phyloP scores from a whole-genome alignment of 192 early-diverging fungal species.

The Coemansia sp. region DNA sequence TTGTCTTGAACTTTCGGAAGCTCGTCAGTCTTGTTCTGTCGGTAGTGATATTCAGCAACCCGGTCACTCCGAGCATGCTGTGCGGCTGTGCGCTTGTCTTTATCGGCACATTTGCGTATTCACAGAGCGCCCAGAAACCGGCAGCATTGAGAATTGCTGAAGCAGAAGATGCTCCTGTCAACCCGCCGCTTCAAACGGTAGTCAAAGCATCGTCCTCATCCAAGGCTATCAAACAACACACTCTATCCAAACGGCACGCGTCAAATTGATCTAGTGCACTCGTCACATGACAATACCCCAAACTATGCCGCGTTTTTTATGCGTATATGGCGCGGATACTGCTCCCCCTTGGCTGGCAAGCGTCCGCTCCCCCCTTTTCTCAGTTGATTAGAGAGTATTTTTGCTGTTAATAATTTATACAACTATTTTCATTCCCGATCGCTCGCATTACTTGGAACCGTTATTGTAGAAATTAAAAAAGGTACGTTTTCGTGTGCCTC shows the following conservation, averaged over 20 bases:
- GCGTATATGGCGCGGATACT: not conserved
- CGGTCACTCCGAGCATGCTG: slow-evolving; percentile 63
- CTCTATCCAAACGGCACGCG: not conserved
- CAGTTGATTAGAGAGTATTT: no score
- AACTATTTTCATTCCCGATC: no score
- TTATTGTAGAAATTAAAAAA: no score
- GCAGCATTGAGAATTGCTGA: not conserved
- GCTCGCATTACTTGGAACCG: no score
- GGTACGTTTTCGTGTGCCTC: no score
- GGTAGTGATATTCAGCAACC: slow-evolving; percentile 75
- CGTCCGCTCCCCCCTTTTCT: no score
- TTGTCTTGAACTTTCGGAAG: slow-evolving; percentile 85
- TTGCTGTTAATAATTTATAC: no score
- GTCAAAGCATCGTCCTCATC: not conserved
- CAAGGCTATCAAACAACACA: not conserved
- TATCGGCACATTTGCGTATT: slow-evolving; percentile 77
- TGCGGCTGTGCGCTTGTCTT: slow-evolving; percentile 76
- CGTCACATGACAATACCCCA: slow-evolving; percentile 2
- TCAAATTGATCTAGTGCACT: not conserved
- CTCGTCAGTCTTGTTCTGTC: slow-evolving; percentile 79
- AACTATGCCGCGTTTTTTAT: not conserved
- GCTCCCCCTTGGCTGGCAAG: no score
- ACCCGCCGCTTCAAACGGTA: not conserved
- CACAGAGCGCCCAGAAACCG: slow-evolving; percentile 18
- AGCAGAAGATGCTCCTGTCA: not conserved